Conservation (phyloP, 352 stramenopile species). For the Globisporangium viniferum region DNA sequence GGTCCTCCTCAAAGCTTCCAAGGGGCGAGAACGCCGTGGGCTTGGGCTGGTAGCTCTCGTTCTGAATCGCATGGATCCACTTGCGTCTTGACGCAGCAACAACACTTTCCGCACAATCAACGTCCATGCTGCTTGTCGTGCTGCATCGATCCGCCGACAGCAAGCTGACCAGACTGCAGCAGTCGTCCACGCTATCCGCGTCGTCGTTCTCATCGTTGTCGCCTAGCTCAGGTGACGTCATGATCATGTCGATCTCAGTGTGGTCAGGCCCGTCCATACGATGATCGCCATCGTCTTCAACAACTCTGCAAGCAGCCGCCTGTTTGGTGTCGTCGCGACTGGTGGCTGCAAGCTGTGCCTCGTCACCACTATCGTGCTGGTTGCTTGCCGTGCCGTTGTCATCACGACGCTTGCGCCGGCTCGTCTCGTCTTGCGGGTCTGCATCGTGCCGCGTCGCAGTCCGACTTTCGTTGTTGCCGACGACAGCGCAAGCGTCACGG, state of each 20-base stretch:
- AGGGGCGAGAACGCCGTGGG: constrained; percentile 69
- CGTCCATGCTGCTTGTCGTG: constrained; percentile 2
- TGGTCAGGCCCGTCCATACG: not conserved
- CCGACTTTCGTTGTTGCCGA: not conserved
- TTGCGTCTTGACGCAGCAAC: not conserved
- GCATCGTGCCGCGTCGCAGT: not conserved
- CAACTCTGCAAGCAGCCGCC: not conserved
- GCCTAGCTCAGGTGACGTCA: not conserved
- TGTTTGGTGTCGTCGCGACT: not conserved
- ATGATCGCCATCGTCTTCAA: not conserved
- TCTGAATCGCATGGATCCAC: constrained; percentile 50
- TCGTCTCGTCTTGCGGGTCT: not conserved
- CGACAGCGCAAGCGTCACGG: not conserved
- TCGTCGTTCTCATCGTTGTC: not conserved
- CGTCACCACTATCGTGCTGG: not conserved
- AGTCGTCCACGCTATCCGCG: not conserved
- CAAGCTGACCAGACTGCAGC: constrained; percentile 1
- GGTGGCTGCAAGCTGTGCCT: not conserved
- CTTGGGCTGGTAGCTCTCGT: constrained; percentile 55
- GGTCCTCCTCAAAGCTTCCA: constrained; percentile 45
- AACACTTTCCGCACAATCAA: not conserved
- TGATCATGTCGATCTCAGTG: constrained; percentile 5
- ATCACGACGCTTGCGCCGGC: not conserved
- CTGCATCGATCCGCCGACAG: constrained; percentile 2
- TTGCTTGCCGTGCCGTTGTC: not conserved